These are phyloP conservation scores for Rhynchospora pubera DNA, from an alignment of 176 grass and related monocot species.

Conservation along the genomic window DNA sequence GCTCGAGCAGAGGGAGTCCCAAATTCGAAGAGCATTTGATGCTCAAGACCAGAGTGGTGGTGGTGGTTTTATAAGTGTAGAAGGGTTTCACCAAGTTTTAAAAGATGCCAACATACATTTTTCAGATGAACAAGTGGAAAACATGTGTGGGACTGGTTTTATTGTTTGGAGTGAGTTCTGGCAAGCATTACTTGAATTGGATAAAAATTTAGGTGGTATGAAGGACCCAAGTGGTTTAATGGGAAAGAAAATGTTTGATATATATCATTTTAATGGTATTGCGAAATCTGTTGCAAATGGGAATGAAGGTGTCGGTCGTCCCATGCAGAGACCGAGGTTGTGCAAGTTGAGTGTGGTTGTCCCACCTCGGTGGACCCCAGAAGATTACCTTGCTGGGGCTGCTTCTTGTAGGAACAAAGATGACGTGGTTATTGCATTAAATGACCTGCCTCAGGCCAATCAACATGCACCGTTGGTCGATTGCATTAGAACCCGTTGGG, in stretches of 20 bases:
- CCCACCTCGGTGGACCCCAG: constrained; percentile 84
- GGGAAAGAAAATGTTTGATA: constrained; percentile 94
- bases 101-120: constrained; percentile 61
- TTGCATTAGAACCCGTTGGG: constrained; percentile 90
- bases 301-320: constrained; percentile 42
- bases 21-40: constrained; percentile 86
- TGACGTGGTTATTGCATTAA: constrained; percentile 42
- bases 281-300: constrained; percentile 84
- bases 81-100: constrained; percentile 81
- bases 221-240: constrained; percentile 87
- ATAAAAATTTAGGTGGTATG: constrained; percentile 74
- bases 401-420: constrained; percentile 43
- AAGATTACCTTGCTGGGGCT: constrained; percentile 87
- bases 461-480: constrained; percentile 93
- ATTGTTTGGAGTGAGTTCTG: constrained; percentile 99
- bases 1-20: constrained; percentile 76
- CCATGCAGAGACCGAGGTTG: constrained; percentile 72
- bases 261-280: constrained; percentile 99
- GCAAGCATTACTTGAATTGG: constrained; percentile 77
- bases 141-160: constrained; percentile 63
- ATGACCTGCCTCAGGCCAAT: constrained; percentile 44
- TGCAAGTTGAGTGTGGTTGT: constrained; percentile 82
- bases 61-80: constrained; percentile 73
- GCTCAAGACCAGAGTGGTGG: constrained; percentile 90
- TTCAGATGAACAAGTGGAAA: constrained; percentile 63